phyloP scores from a whole-genome alignment of 1,284 basidiomycete species.

The Tylopilus sp. region DNA sequence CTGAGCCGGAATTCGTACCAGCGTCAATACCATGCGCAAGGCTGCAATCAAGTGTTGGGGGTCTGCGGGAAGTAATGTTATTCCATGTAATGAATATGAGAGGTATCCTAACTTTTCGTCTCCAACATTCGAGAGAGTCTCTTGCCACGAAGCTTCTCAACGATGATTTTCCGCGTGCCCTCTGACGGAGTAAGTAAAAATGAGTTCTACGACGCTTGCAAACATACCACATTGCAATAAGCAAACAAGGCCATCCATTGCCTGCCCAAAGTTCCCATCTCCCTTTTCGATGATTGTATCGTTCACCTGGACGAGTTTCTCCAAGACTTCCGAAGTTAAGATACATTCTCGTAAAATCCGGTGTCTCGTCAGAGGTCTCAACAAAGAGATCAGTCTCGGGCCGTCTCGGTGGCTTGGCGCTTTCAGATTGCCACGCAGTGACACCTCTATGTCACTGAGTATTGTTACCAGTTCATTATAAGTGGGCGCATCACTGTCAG shows the following conservation, averaged over 20 bases:
- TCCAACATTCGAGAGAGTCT: slow-evolving; percentile 30
- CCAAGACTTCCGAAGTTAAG: slow-evolving; percentile 28
- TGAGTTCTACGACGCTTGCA: not conserved
- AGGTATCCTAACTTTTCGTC: slow-evolving; percentile 17
- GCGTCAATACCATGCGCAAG: slow-evolving; percentile 29
- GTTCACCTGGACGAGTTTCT: slow-evolving; percentile 23
- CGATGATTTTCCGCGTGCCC: slow-evolving; percentile 8
- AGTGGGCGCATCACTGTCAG: too few relatives aligned
- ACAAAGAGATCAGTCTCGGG: slow-evolving; percentile 35
- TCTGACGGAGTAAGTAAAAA: slow-evolving; percentile 10
- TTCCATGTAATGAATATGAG: not conserved
- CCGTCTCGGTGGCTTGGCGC: slow-evolving; percentile 23
- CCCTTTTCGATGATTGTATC: slow-evolving; percentile 17
- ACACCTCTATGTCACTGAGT: slow-evolving; percentile 14
- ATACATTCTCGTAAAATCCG: slow-evolving; percentile 19
- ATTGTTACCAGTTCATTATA: not conserved
- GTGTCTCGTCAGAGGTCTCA: slow-evolving; percentile 32
- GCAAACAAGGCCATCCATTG: slow-evolving; percentile 34
- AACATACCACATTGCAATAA: slow-evolving; percentile 34
- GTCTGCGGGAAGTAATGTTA: slow-evolving; percentile 17
- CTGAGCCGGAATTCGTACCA: slow-evolving; percentile 17
- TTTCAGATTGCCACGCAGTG: slow-evolving; percentile 21
- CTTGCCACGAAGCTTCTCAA: slow-evolving; percentile 17
- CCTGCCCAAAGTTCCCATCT: slow-evolving; percentile 23
- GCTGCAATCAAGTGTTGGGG: slow-evolving; percentile 19